Conservation (phyloP, 495 filamentous ascomycete genomes). For the Penicillium samsonianum region DNA sequence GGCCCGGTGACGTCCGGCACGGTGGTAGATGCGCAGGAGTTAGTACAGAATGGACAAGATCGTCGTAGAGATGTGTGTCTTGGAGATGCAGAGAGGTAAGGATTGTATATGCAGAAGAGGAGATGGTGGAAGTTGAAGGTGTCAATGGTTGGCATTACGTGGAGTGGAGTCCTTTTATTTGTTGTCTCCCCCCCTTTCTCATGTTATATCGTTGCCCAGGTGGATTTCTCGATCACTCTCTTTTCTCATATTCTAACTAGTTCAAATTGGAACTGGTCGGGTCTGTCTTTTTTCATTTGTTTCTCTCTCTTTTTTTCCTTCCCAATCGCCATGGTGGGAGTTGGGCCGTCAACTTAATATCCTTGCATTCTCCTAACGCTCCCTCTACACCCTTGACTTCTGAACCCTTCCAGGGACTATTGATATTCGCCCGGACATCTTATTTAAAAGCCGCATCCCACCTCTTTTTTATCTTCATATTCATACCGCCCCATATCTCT, state of each 20-base stretch:
- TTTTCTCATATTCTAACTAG: not conserved
- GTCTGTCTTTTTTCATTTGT: constrained; percentile 1
- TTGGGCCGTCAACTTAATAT: constrained; percentile 15
- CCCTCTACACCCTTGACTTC: constrained; percentile 9
- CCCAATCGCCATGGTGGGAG: constrained; percentile 19
- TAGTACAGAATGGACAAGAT: constrained; percentile 3
- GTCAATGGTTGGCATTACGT: constrained; percentile 7
- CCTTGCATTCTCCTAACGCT: constrained; percentile 19
- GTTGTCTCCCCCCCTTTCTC: constrained; percentile 30
- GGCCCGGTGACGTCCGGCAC: not conserved
- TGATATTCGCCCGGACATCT: constrained; percentile 3
- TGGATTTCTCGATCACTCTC: not conserved
- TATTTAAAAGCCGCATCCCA: constrained; percentile 9
- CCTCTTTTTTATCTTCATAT: constrained; percentile 4
- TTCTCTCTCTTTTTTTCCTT: not conserved
- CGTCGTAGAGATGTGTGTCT: not conserved
- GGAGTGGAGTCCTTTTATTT: constrained; percentile 23
- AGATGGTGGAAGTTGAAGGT: constrained; percentile 12
- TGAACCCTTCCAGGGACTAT: constrained; percentile 12
- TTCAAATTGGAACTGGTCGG: not conserved
- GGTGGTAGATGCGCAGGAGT: not conserved
- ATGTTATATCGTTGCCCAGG: constrained; percentile 1
- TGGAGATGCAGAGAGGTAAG: constrained; percentile 11
- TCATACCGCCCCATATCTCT: not conserved
- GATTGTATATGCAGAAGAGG: constrained; percentile 19